A percentile compares a stretch with the other conserved stretches of the same genome.
Conservation (phyloP, 1,139 yeast genomes). For the Scheffersomyces cryptocercus region DNA sequence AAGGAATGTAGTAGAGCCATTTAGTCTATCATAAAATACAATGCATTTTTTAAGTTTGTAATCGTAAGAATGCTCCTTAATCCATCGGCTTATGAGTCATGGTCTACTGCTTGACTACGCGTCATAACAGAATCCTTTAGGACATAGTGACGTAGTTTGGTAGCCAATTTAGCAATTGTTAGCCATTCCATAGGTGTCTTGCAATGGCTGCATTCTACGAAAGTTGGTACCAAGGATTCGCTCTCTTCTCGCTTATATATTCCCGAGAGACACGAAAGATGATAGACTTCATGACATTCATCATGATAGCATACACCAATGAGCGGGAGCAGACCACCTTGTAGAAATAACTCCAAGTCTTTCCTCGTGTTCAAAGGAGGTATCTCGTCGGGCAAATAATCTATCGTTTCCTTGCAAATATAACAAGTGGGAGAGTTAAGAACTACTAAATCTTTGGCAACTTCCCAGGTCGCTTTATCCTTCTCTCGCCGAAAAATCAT, state of each 20-base stretch:
- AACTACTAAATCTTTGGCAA: constrained; percentile 19
- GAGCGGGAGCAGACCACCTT: constrained; percentile 15
- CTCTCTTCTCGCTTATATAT: constrained; percentile 13
- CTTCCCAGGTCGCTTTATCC: constrained; percentile 6
- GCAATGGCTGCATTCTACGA: constrained; percentile 6
- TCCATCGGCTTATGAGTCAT: no score
- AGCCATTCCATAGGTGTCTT: constrained; percentile 5
- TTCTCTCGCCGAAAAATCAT: constrained; percentile 10
- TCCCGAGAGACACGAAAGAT: constrained; percentile 45
- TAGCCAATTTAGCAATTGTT: constrained; percentile 7
- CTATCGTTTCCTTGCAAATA: constrained; percentile 27
- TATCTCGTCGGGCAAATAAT: constrained; percentile 28
- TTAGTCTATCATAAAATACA: neutral
- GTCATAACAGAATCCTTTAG: constrained; percentile 1
- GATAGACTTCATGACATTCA: constrained; percentile 36
- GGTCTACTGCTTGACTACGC: neutral
- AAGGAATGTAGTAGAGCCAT: neutral
- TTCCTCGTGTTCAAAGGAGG: constrained; percentile 1
- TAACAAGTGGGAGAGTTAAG: constrained; percentile 25
- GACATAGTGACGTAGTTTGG: constrained; percentile 10
- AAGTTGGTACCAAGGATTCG: constrained; percentile 1
- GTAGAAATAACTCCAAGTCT: constrained; percentile 3
- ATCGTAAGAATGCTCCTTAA: no score
- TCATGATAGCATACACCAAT: constrained; percentile 38
- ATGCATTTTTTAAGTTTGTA: neutral